These are phyloP conservation scores for Globisporangium sylvaticum DNA, from an alignment of 352 stramenopile genomes.

Conservation along the genomic window DNA sequence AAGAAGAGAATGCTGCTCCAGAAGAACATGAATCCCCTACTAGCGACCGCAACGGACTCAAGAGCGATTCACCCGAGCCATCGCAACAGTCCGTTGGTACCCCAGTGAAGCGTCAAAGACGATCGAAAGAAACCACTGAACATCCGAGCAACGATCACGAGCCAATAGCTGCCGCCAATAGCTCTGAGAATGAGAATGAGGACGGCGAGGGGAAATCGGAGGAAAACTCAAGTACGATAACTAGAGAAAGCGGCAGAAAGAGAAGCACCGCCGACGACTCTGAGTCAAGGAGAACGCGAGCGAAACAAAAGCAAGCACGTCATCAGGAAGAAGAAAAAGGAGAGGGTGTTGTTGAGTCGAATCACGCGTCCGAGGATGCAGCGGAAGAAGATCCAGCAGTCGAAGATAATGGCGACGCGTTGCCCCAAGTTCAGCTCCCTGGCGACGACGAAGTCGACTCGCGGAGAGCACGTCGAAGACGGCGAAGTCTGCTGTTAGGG, in stretches of 20 bases:
- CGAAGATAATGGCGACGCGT: neutral
- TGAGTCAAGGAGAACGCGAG: constrained; percentile 12
- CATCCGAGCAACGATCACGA: neutral
- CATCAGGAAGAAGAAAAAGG: neutral
- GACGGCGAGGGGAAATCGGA: neutral
- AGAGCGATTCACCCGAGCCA: neutral
- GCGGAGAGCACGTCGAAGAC: constrained; percentile 26
- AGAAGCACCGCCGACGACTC: neutral
- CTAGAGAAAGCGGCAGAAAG: neutral
- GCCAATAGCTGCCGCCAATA: neutral
- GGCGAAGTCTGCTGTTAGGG: constrained; percentile 16
- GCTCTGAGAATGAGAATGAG: neutral
- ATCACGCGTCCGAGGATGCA: neutral
- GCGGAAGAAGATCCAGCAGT: neutral
- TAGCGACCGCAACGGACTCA: neutral
- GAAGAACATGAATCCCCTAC: neutral
- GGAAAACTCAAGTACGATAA: neutral
- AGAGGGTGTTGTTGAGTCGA: neutral
- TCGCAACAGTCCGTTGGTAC: neutral
- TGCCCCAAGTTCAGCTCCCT: neutral
- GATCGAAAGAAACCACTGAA: neutral
- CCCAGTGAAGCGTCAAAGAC: constrained; percentile 6
- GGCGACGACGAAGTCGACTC: constrained; percentile 29
- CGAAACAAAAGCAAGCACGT: constrained; percentile 2
- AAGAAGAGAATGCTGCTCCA: neutral